phyloP scores from a whole-genome alignment of 495 filamentous ascomycete species.

The Talaromyces thailandensis region DNA sequence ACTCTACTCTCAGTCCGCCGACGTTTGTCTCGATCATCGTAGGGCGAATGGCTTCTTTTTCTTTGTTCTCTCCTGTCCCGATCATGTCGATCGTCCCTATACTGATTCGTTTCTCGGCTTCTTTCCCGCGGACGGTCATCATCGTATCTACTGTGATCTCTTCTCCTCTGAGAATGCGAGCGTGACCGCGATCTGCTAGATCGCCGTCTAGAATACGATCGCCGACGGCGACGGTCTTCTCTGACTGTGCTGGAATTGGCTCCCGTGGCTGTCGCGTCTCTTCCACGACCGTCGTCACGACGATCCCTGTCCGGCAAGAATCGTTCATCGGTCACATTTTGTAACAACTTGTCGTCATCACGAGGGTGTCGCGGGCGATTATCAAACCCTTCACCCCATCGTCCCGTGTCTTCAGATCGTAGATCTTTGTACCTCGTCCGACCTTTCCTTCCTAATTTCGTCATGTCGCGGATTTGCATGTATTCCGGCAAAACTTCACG shows the following conservation, averaged over 20 bases:
- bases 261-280: slow-evolving; percentile 29
- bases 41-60: slow-evolving; percentile 58
- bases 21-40: slow-evolving; percentile 59
- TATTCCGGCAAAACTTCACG: slow-evolving; percentile 81
- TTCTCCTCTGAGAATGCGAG: slow-evolving; percentile 26
- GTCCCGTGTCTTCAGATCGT: slow-evolving; percentile 83
- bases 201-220: slow-evolving; percentile 15
- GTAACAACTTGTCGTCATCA: slow-evolving; percentile 25
- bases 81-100: slow-evolving; percentile 34
- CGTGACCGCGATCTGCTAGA: slow-evolving; percentile 10
- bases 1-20: slow-evolving; percentile 43
- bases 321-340: slow-evolving; percentile 54
- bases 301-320: slow-evolving; percentile 54
- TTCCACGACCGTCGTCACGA: slow-evolving; percentile 21
- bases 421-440: slow-evolving; percentile 86
- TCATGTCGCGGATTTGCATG: slow-evolving; percentile 90
- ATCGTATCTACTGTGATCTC: slow-evolving; percentile 18
- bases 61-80: slow-evolving; percentile 27
- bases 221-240: slow-evolving; percentile 18
- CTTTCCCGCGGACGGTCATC: slow-evolving; percentile 20
- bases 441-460: slow-evolving; percentile 86
- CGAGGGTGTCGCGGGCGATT: slow-evolving; percentile 27
- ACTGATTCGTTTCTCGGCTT: slow-evolving; percentile 31
- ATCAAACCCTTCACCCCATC: slow-evolving; percentile 59
- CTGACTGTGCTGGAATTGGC: slow-evolving; percentile 41